phyloP scores from a whole-genome alignment of 345 rosid genomes.

The Rubroshorea leprosula region DNA sequence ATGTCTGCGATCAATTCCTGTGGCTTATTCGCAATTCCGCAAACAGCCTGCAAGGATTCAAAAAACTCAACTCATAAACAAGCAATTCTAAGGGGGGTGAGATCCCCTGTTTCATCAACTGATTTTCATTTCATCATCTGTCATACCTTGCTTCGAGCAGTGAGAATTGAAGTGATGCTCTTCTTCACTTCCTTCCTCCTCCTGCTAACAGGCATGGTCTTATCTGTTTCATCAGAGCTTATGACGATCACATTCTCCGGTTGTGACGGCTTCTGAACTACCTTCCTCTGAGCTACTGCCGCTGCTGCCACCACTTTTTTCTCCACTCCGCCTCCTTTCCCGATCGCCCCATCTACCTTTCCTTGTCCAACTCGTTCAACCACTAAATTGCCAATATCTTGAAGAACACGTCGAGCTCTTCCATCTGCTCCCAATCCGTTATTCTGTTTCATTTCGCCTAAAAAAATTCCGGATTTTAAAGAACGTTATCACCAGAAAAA shows the following conservation, averaged over 20 bases:
- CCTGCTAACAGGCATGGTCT: constrained; percentile 26
- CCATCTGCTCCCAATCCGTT: constrained; percentile 34
- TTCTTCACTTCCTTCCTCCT: constrained; percentile 38
- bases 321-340: too few species aligned
- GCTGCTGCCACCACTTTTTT: constrained; percentile 15
- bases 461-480: neutral
- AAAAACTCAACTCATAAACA: neutral
- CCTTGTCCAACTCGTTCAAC: constrained; percentile 33
- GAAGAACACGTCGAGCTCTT: constrained; percentile 56
- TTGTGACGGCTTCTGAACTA: constrained; percentile 21
- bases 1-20: constrained; percentile 36
- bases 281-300: constrained; percentile 21
- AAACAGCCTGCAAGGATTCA: constrained; percentile 37
- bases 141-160: constrained; percentile 73
- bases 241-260: constrained; percentile 39
- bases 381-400: constrained; percentile 73
- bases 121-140: neutral
- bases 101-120: too few species aligned
- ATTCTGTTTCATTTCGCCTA: constrained; percentile 49
- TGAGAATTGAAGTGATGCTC: constrained; percentile 50
- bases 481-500: neutral
- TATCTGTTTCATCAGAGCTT: constrained; percentile 47
- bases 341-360: too few species aligned
- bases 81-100: neutral
- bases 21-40: constrained; percentile 38